Evolutionary conservation across 345 rosid genomes (phyloP).

Genomic region (Euphorbia peplus): DNA sequence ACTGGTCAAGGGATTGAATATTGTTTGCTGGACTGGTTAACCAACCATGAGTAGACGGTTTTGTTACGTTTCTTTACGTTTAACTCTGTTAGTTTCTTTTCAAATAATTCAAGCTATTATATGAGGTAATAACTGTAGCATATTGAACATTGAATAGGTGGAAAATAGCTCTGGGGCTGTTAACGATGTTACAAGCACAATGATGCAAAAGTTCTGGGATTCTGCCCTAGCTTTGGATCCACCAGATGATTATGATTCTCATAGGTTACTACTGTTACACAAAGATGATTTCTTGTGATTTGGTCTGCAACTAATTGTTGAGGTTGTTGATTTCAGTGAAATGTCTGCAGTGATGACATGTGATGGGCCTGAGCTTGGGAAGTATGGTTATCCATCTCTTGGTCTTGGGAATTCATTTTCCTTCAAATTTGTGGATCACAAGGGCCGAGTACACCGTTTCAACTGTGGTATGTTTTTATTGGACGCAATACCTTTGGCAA

Average conservation of each 20-base stretch:
- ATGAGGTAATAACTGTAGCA: not conserved
- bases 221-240: constrained; percentile 92
- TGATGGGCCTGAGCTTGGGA: constrained; percentile 59
- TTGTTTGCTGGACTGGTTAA: not conserved
- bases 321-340: constrained; percentile 53
- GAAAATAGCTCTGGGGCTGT: constrained; percentile 86
- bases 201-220: constrained; percentile 99
- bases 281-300: constrained; percentile 4
- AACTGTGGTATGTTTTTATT: constrained; percentile 52
- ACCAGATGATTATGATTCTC: constrained; percentile 80
- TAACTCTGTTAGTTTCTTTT: not conserved
- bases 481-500: not conserved
- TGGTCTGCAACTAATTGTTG: constrained; percentile 21
- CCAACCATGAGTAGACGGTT: not conserved
- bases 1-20: not conserved
- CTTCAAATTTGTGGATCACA: constrained; percentile 78
- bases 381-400: constrained; percentile 61
- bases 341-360: constrained; percentile 72
- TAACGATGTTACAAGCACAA: constrained; percentile 83
- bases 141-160: constrained; percentile 40
- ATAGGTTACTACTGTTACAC: constrained; percentile 50
- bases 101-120: not conserved
- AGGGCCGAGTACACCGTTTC: constrained; percentile 87
- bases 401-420: constrained; percentile 81
- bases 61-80: not conserved